These are phyloP conservation scores for Chytridium lagenaria DNA, from an alignment of 371 early-diverging fungal species.

Conservation along the genomic window DNA sequence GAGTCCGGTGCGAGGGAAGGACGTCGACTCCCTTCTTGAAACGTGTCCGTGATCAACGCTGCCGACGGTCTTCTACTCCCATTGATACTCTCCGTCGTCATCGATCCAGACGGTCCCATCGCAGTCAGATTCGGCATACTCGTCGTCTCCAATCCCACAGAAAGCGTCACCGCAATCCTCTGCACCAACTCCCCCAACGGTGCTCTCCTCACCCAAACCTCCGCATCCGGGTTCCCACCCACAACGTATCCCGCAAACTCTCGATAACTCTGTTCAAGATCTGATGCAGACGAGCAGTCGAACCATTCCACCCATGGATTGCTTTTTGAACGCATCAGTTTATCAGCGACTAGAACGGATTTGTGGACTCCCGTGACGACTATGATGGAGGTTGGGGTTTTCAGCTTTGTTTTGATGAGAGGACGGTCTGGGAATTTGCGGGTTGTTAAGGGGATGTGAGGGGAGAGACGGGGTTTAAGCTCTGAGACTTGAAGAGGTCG, in stretches of 20 bases:
- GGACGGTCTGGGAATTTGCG: constrained; percentile 14
- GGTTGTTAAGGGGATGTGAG: constrained; percentile 18
- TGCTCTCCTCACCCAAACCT: constrained; percentile 5
- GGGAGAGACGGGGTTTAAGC: constrained; percentile 10
- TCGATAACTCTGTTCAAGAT: constrained; percentile 1
- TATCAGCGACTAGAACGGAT: constrained; percentile 12
- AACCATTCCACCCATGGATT: constrained; percentile 17
- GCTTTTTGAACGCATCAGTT: neutral
- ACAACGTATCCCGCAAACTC: constrained; percentile 13
- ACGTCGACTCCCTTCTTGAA: neutral
- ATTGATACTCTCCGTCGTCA: too few relatives aligned
- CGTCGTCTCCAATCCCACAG: neutral
- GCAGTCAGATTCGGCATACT: neutral
- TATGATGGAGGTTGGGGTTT: neutral
- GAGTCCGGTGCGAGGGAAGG: neutral
- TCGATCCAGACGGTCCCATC: neutral
- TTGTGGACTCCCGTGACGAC: constrained; percentile 18
- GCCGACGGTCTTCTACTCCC: too few relatives aligned
- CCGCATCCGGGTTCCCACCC: constrained; percentile 12
- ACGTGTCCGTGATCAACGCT: neutral
- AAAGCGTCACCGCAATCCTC: constrained; percentile 1
- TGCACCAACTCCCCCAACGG: constrained; percentile 2
- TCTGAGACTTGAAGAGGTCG: constrained; percentile 15
- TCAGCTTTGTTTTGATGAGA: neutral
- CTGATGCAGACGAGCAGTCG: neutral